These are phyloP conservation scores for Serendipita sp. DNA, from an alignment of 1,284 basidiomycete species.

Conservation along the genomic window DNA sequence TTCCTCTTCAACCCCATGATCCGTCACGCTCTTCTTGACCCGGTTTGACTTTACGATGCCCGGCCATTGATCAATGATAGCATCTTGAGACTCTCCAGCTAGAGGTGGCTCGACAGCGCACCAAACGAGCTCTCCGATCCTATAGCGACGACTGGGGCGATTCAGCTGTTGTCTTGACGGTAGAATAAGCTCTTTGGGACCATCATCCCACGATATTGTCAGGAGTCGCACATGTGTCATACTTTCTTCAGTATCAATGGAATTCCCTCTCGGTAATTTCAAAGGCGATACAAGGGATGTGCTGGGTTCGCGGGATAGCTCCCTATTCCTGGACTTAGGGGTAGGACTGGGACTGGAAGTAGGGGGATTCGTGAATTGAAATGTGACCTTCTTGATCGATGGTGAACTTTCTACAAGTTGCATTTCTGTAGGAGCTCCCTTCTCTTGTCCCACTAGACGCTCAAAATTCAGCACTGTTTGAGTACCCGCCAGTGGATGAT, in stretches of 20 bases:
- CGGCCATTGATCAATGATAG: conserved; percentile 4
- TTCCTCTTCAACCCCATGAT: not conserved
- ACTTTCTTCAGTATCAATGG: too few species aligned
- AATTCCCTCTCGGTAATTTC: too few species aligned
- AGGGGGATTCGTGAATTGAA: not conserved
- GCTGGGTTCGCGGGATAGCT: too few species aligned
- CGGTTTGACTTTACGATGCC: not conserved
- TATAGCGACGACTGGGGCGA: not conserved
- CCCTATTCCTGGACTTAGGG: too few species aligned
- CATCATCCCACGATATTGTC: too few species aligned
- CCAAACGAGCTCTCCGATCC: conserved; percentile 4
- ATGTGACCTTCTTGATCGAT: not conserved
- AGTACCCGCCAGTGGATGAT: not conserved
- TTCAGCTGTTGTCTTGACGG: not conserved
- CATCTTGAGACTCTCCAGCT: not conserved
- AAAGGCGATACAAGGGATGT: too few species aligned
- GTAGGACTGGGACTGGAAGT: not conserved
- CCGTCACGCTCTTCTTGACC: not conserved
- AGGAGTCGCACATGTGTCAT: too few species aligned
- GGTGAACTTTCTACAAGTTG: not conserved
- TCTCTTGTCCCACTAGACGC: not conserved
- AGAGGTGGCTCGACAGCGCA: not conserved
- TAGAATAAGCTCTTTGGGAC: too few species aligned
- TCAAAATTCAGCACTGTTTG: not conserved
- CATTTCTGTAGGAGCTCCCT: not conserved